phyloP scores from a whole-genome alignment of 352 stramenopile species.

The Globisporangium mamillatum region DNA sequence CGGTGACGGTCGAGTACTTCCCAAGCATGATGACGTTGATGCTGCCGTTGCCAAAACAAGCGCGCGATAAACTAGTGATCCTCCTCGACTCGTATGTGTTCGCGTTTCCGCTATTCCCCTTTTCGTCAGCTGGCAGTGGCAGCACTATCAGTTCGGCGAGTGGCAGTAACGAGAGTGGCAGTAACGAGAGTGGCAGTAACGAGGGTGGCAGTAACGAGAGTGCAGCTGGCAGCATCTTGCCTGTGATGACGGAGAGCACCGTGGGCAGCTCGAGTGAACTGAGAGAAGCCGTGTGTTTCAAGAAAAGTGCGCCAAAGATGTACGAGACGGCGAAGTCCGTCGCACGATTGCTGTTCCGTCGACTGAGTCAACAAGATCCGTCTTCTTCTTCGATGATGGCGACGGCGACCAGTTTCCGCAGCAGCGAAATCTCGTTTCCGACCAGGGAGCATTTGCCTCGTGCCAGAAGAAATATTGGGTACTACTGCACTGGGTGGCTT shows the following conservation, averaged over 20 bases:
- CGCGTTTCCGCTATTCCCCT: slow-evolving; percentile 6
- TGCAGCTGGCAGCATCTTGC: neutral
- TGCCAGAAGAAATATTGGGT: slow-evolving; percentile 16
- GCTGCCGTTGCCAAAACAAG: slow-evolving; percentile 27
- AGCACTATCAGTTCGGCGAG: neutral
- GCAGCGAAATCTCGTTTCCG: neutral
- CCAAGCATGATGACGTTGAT: slow-evolving; percentile 45
- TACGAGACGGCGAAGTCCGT: slow-evolving; percentile 52
- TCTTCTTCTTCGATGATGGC: neutral
- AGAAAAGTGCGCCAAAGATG: slow-evolving; percentile 43
- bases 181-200: neutral
- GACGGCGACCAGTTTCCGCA: neutral
- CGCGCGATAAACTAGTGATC: slow-evolving; percentile 23
- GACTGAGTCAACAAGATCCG: slow-evolving; percentile 3
- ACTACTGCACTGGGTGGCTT: slow-evolving; percentile 65
- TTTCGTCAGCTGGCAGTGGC: neutral
- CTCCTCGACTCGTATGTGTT: slow-evolving; percentile 47
- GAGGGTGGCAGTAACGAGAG: neutral
- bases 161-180: neutral
- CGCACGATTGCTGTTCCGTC: slow-evolving; percentile 47
- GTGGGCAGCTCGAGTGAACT: slow-evolving; percentile 46
- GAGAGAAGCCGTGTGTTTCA: slow-evolving; percentile 59
- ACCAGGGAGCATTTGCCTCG: neutral
- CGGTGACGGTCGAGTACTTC: slow-evolving; percentile 47
- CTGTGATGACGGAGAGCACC: slow-evolving; percentile 34